Evolutionary conservation across 2,329 filamentous ascomycete genomes (phyloP).

Genomic region (Trichoderma lentiforme): DNA sequence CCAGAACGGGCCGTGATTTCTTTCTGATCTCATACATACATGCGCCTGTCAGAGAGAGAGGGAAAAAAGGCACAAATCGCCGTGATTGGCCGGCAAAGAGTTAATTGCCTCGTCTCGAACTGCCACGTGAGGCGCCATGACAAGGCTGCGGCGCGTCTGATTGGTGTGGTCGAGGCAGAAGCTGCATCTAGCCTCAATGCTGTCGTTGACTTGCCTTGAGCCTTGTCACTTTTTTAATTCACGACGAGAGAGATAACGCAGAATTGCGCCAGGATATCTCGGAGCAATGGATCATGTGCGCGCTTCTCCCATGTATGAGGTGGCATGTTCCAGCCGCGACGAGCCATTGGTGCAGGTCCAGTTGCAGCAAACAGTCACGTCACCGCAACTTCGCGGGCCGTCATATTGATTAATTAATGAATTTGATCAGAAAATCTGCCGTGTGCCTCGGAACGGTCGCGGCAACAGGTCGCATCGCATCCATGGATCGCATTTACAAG

Average conservation of each 20-base stretch:
- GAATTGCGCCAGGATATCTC: constrained; percentile 2
- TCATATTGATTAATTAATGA: not conserved
- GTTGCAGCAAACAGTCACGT: not conserved
- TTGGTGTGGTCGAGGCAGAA: not conserved
- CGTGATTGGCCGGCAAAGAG: not conserved
- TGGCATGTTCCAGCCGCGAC: constrained; percentile 7
- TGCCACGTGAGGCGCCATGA: constrained; percentile 13
- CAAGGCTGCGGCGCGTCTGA: constrained; percentile 14
- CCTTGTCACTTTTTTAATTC: not conserved
- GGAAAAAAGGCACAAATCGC: not conserved
- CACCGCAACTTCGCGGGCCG: constrained; percentile 3
- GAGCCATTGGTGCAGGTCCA: constrained; percentile 4
- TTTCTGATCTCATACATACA: not conserved
- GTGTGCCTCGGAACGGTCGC: not conserved
- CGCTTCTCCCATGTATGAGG: not conserved
- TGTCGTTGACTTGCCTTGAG: not conserved
- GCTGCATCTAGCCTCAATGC: not conserved
- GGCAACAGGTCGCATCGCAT: not conserved
- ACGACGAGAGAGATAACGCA: not conserved
- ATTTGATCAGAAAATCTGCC: not conserved
- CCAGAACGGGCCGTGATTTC: not conserved
- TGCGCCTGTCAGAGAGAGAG: not conserved
- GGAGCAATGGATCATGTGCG: constrained; percentile 17
- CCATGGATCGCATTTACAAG: not conserved
- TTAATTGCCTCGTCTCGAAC: constrained; percentile 16